phyloP scores from a whole-genome alignment of 495 filamentous ascomycete genomes.

The Xylaria longipes region DNA sequence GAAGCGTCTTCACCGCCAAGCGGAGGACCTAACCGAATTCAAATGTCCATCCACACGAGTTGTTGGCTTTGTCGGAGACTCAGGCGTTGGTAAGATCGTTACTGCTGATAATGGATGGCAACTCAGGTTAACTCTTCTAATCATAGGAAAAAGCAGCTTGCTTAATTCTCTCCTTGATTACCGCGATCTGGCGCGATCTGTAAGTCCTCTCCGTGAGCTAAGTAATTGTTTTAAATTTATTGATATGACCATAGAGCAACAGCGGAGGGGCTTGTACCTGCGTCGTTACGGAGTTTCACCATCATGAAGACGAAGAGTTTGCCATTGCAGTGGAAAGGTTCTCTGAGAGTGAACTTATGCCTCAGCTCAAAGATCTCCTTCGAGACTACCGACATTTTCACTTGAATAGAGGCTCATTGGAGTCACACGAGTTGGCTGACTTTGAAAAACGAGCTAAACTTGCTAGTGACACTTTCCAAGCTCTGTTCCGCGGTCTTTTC shows the following conservation, averaged over 20 bases:
- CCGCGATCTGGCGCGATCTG: slow-evolving; percentile 38
- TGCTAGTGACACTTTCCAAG: slow-evolving; percentile 36
- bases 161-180: slow-evolving; percentile 48
- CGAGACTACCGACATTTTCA: slow-evolving; percentile 40
- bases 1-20: slow-evolving; percentile 36
- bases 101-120: not conserved
- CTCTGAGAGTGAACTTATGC: slow-evolving; percentile 36
- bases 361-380: slow-evolving; percentile 43
- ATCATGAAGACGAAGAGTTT: slow-evolving; percentile 42
- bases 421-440: slow-evolving; percentile 28
- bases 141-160: slow-evolving; percentile 47
- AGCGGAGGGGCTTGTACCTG: slow-evolving; percentile 49
- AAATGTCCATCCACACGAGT: slow-evolving; percentile 43
- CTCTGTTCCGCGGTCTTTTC: slow-evolving; percentile 22
- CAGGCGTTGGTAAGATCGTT: slow-evolving; percentile 41
- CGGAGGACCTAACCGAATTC: slow-evolving; percentile 39
- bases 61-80: slow-evolving; percentile 51
- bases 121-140: not conserved
- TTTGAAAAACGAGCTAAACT: slow-evolving; percentile 35
- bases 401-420: slow-evolving; percentile 23
- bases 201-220: slow-evolving; percentile 30
- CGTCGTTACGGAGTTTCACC: slow-evolving; percentile 49
- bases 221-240: not conserved
- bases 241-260: slow-evolving; percentile 37
- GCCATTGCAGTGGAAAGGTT: slow-evolving; percentile 45